Conservation (phyloP, 306 rosid species). For the Prunus persica region DNA sequence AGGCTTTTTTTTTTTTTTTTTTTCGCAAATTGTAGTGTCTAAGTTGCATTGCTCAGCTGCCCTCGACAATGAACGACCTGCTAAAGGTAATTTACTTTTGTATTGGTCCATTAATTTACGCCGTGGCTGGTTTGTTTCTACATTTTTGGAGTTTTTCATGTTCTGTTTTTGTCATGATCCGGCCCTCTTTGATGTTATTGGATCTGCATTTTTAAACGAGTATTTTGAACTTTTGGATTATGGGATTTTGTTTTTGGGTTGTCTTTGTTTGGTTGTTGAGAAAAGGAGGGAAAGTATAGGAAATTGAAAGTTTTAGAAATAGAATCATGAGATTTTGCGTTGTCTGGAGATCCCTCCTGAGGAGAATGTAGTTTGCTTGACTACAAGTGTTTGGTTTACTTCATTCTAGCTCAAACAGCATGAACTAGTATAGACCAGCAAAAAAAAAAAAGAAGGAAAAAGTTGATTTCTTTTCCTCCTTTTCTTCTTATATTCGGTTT, state of each 20-base stretch:
- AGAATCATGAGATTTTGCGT: background rate
- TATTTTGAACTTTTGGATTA: slow-evolving; percentile 2
- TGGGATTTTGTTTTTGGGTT: background rate
- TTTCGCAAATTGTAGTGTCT: slow-evolving; percentile 9
- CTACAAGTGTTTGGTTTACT: background rate
- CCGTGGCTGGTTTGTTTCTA: slow-evolving; percentile 11
- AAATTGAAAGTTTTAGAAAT: background rate
- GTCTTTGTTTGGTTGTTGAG: slow-evolving; percentile 20
- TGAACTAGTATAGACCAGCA: background rate
- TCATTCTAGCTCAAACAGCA: background rate
- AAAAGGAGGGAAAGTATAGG: background rate
- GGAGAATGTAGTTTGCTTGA: background rate
- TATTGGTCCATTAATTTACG: slow-evolving; percentile 11
- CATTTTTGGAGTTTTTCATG: slow-evolving; percentile 25
- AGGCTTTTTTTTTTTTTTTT: background rate
- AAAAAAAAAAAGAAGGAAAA: background rate
- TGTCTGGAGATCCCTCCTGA: background rate
- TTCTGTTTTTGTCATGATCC: slow-evolving; percentile 37
- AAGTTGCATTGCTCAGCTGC: slow-evolving; percentile 24
- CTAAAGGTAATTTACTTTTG: slow-evolving; percentile 47
- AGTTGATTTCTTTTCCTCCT: background rate
- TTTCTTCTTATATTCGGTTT: background rate
- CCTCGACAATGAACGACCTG: slow-evolving; percentile 82
- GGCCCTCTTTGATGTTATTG: background rate
- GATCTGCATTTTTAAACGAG: background rate